Evolutionary conservation across 805 yeast species (phyloP), one percentile per base, ranked within the genome.

Genomic region (Schwanniomyces polymorphus): DNA sequence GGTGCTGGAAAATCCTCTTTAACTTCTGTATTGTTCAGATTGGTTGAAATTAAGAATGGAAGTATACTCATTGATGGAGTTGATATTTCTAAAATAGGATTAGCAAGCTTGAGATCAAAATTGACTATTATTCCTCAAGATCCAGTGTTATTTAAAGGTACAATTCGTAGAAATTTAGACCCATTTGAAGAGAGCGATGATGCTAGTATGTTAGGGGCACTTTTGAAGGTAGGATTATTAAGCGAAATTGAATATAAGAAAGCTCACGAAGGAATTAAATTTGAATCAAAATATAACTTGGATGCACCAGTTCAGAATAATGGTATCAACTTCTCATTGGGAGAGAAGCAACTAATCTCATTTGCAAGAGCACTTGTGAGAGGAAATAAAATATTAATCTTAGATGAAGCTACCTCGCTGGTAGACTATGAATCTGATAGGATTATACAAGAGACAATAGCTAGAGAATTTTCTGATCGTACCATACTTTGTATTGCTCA

Each of bases 1-100:
- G 95, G 95, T 55, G 92, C 94, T 2, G 95, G 95, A 41, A 82
- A 82, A 64, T 68, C 82, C 2, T 75, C 86, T 4, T 79, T 82
- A 45, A 82, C 81, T 80, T 74, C 81, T n/a, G 84, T 85, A 1
- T 59, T 82, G 43, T 82, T 74, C 58, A 68, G 86, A 52, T 54
- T 82, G 38, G 66, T 71, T 14, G 86, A 81, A 59, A 58, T 79
- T 43, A 66, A 67, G 25, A 46, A 51, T 1, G 86, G 87, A 4
- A 47, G 51, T 12, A 78, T 82, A 18, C 44, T 49, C n/a, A 80
- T 82, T 53, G 87, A 82, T 58, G 84, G 74, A n/a, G 63, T 80
- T 38, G 81, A 82, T 54, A 76, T 80, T 27, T 55, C 74, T 2
- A 60, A 60, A 5, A 52, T 82, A 17, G 85, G 85, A 2, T 67